Evolutionary conservation across 352 stramenopile genomes (phyloP), one percentile per base, ranked within the genome.

Genomic region (Pythium phragmiticola): DNA sequence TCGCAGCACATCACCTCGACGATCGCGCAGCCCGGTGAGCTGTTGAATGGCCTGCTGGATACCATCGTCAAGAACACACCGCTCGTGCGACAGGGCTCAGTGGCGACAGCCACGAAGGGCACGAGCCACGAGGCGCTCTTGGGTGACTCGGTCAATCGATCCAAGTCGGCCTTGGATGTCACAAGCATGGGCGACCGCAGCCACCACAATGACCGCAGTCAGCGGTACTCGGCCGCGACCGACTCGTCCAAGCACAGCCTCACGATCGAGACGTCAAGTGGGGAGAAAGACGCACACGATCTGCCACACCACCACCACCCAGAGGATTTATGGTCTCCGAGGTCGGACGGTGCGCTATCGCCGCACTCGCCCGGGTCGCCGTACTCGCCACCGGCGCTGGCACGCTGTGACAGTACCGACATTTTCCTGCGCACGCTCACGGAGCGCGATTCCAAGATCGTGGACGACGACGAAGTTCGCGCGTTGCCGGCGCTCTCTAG

Each of bases 351-450:
- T 2, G 53, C 77, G 5, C 59, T 76, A 1, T 89, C 82, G 36
- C 82, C 82, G 9, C 76, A 75, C 41, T 91, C 82, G 0, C 75
- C 80, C 8, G 74, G 74, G 14, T 91, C 80, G n/a, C 65, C 75
- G 30, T 78, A 65, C 46, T 91, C 82, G 21, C 79, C 85, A 8
- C 74, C 78, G 12, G 61, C 74, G 42, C 72, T 90, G 3, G 63
- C 72, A 2, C 81, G 85, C n/a, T 89, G 79, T 19, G 85, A 94
- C 57, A 92, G 82, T 60, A 94, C 85, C 4, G 85, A 94, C 48
- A 79, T 74, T 16, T 91, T 88, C 53, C 61, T 94, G 30, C 70
- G 81, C 19, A 82, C 80, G 33, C 71, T 91, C 14, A 82, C 81
- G 11, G 83, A 90, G 45, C 80, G 84, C 39, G 85, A 94, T 56